Base-by-base conservation (phyloP, 2,329 filamentous ascomycete genomes). In the Chrysosporium keratinophilum region DNA sequence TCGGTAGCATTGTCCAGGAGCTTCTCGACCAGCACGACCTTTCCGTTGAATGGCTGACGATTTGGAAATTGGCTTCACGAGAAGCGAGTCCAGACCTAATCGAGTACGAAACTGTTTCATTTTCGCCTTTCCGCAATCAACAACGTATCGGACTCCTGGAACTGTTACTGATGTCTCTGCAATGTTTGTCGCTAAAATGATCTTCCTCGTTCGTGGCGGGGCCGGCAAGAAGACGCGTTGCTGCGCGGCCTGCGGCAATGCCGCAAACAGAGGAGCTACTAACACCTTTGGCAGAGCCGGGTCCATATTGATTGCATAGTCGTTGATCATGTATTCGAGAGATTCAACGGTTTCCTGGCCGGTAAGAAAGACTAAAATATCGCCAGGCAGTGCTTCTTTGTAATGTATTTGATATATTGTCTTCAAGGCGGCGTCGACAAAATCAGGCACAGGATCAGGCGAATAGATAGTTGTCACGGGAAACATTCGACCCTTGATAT, bases 111-210 rank as follows among this genome's bases (percentile, higher is more conserved):
- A 98, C 60, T 95, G 86, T 70, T 96, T 96, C 59, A 94, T 80
- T 67, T 98, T 98, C 7, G 87, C 87, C 64, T 96, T 96, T 44
- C 93, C 93, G 53, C 87, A 87, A 65, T 98, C 93, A 17, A 98
- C 79, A 9, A 98, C 91, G 61, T 86, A 93, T 3, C 88, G 82
- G 5, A 98, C 89, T 1, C 93, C 93, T 0, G 91, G 86, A 0
- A 98, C 90, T 0, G 93, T 98, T 56, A 98, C 87, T 1, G 93
- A 97, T 0, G 93, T 97, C 68, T 98, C 93, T n/a, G 93, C 93
- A 62, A 98, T 97, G 64, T 98, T 98, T 12, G 93, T 98, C 0
- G 90, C 85, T 0, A 98, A 74, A 0, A 98, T 89, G 11, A 97
- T 78, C 65, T 97, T 97, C 42, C 93, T 80, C 0, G 88, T 94